A percentile compares a stretch with the other conserved stretches of the same genome.
phyloP scores from a whole-genome alignment of 1,284 basidiomycete genomes.

The Leccinum griseonigrum region DNA sequence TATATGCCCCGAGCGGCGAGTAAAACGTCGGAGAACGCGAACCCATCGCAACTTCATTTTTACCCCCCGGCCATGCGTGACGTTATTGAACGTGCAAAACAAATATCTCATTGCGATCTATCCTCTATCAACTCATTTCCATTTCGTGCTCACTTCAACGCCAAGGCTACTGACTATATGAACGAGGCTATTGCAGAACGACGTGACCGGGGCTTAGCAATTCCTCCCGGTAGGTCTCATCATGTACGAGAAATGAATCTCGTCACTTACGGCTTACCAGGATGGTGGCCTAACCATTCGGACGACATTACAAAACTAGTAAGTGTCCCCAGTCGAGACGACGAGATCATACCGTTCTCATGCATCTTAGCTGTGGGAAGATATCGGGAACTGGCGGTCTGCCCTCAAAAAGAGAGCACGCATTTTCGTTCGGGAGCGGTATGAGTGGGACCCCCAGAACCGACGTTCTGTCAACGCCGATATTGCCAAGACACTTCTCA shows the following conservation, averaged over 20 bases:
- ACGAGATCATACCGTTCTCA: neutral
- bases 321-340: neutral
- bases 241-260: neutral
- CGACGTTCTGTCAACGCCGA: too few species aligned
- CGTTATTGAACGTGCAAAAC: neutral
- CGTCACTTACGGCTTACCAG: neutral
- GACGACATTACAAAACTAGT: neutral
- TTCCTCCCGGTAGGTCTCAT: neutral
- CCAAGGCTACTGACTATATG: neutral
- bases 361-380: neutral
- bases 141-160: neutral
- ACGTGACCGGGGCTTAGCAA: neutral
- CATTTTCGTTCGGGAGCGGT: too few species aligned
- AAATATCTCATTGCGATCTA: neutral
- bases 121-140: neutral
- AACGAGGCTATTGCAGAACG: neutral
- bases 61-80: neutral
- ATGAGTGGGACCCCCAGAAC: too few species aligned
- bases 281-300: neutral
- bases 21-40: neutral
- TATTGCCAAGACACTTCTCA: too few species aligned
- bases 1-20: neutral
- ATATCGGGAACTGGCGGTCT: too few species aligned
- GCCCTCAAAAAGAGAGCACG: too few species aligned
- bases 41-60: neutral